phyloP scores from a whole-genome alignment of 352 stramenopile genomes.

The Pythium guiyangense region DNA sequence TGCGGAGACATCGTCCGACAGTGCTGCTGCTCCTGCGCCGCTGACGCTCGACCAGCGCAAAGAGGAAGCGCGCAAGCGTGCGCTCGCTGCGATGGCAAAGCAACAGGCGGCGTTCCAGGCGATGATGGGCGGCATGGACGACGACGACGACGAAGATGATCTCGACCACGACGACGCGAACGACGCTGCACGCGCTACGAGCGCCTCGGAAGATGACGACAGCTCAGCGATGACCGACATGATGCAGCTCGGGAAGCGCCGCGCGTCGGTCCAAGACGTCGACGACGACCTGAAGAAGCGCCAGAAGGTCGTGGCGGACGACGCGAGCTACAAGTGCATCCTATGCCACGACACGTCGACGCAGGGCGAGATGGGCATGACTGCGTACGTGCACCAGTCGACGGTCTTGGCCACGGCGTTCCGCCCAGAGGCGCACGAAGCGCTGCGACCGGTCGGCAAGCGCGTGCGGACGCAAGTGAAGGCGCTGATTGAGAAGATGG shows the following conservation, averaged over 20 bases:
- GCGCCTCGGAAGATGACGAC: constrained; percentile 12
- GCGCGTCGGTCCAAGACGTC: constrained; percentile 24
- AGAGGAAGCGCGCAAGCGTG: constrained; percentile 68
- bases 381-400: constrained; percentile 83
- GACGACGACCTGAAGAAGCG: constrained; percentile 38
- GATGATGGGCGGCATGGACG: constrained; percentile 62
- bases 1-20: constrained; percentile 1
- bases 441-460: constrained; percentile 39
- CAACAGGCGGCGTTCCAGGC: constrained; percentile 82
- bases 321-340: constrained; percentile 70
- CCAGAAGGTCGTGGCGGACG: constrained; percentile 30
- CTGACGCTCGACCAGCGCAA: constrained; percentile 75
- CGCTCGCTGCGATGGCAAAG: constrained; percentile 74
- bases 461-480: constrained; percentile 58
- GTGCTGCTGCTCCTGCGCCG: constrained; percentile 11
- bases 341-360: constrained; percentile 79
- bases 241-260: constrained; percentile 42
- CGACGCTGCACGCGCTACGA: constrained; percentile 1
- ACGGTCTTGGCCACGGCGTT: constrained; percentile 78
- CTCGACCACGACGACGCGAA: constrained; percentile 25
- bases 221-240: neutral
- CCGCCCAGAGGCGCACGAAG: constrained; percentile 66
- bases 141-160: constrained; percentile 29
- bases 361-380: constrained; percentile 82
- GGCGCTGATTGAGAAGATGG: constrained; percentile 82